Base-by-base conservation (phyloP, 768 basidiomycete species). In the Gloeopeniophorella convolvens region DNA sequence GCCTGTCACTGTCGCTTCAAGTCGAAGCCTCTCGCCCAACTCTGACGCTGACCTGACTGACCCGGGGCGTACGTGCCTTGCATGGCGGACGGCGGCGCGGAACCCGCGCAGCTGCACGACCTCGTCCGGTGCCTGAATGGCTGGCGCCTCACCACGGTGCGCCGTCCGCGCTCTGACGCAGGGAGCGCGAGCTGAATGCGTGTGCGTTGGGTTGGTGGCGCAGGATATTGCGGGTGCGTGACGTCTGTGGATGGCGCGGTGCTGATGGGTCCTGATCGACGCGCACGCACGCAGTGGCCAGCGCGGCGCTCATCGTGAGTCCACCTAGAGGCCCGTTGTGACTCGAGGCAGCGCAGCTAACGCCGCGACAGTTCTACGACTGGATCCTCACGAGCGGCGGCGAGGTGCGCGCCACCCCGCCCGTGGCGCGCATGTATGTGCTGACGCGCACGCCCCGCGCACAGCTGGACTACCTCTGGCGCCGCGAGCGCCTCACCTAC, bases 391-490 rank as follows among this genome's bases (percentile, higher is more conserved):
- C 45, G 10, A 16, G 32, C 15, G 4, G 3, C 13, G 41, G 42
- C 12, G 54, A 53, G 50, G 54, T 56, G 26, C 18, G 10, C 12
- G 16, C n/a, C 23, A 16, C 12, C 16, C 1, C 8, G 10, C 7
- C 2, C 1, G 3, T 30, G 9, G 26, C 9, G n/a, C n/a, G n/a
- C n/a, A n/a, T n/a, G n/a, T n/a, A n/a, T n/a, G n/a, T n/a, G n/a
- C n/a, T n/a, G n/a, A n/a, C n/a, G n/a, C n/a, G n/a, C n/a, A n/a
- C n/a, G n/a, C n/a, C n/a, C n/a, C n/a, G n/a, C n/a, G n/a, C n/a
- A 16, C 27, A 56, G 55, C 12, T 33, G 5, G 20, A 7, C 4
- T 54, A 47, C n/a, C 40, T 54, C 21, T 54, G 45, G 55, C 41
- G 45, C 12, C 4, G 30, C 12, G 32, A 42, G 1, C 21, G 16